Evolutionary conservation across 331 rosid genomes (phyloP).

Genomic region (Arachis monticola): DNA sequence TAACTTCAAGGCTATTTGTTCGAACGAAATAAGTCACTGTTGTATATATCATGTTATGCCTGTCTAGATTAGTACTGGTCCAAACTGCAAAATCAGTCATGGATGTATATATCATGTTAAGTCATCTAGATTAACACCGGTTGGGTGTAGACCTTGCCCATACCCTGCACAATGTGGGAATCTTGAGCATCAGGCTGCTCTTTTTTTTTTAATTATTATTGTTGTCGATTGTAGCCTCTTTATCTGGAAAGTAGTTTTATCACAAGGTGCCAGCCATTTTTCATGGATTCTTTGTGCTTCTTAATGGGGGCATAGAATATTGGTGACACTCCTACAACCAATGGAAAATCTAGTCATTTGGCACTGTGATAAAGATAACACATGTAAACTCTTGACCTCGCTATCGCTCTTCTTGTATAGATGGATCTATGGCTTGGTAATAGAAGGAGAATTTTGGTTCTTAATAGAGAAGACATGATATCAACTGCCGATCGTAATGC

Average conservation of each 20-base stretch:
- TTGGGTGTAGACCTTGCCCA: no score
- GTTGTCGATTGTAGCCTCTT: neutral
- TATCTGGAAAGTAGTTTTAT: constrained; percentile 13
- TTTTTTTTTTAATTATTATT: no score
- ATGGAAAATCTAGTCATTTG: neutral
- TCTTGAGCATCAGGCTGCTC: no score
- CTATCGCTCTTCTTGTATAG: constrained; percentile 51
- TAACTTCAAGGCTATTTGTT: no score
- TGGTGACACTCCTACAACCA: neutral
- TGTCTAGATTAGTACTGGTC: no score
- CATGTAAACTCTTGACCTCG: constrained; percentile 33
- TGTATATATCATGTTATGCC: no score
- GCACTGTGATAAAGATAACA: constrained; percentile 7
- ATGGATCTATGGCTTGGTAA: constrained; percentile 92
- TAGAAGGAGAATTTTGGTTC: constrained; percentile 86
- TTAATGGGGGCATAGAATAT: constrained; percentile 16
- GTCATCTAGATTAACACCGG: no score
- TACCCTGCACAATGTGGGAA: no score
- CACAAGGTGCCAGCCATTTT: neutral
- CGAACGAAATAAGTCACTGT: no score
- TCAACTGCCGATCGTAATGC: constrained; percentile 85
- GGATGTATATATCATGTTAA: no score
- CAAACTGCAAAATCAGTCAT: no score
- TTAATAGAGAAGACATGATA: constrained; percentile 98
- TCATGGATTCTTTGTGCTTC: constrained; percentile 1